A percentile compares a stretch with the other conserved stretches of the same genome.
Evolutionary conservation across 106 monocot genomes (phyloP).

Genomic region (Hemerocallis citrina): DNA sequence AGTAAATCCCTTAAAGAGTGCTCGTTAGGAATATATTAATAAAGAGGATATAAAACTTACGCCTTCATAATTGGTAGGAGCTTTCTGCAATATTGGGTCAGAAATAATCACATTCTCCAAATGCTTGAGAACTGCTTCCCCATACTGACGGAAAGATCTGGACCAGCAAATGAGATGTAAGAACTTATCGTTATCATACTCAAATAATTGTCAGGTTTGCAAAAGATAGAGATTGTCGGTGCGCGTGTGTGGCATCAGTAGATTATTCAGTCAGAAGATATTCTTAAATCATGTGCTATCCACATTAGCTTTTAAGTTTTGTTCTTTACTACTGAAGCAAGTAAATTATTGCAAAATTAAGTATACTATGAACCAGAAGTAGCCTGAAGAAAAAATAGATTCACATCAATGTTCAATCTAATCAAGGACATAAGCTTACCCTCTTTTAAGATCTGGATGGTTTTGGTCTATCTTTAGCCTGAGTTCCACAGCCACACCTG

Average conservation of each 20-base stretch:
- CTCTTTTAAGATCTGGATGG: slow-evolving; percentile 76
- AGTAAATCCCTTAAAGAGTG: no score
- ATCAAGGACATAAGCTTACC: slow-evolving; percentile 55
- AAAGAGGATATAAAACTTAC: slow-evolving; percentile 37
- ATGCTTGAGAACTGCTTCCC: slow-evolving; percentile 68
- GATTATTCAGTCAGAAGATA: no score
- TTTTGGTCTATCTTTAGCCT: slow-evolving; percentile 93
- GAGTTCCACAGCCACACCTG: slow-evolving; percentile 73
- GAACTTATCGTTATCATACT: no score
- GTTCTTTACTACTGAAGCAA: no score
- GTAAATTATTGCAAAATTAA: no score
- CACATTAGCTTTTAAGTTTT: no score
- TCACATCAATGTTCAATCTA: background rate
- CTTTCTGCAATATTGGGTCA: slow-evolving; percentile 64
- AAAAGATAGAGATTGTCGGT: no score
- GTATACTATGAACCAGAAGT: no score
- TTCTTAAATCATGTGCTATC: no score
- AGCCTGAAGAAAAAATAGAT: background rate
- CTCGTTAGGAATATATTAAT: background rate
- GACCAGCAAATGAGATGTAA: slow-evolving; percentile 9
- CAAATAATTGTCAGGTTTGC: no score
- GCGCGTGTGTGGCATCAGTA: no score
- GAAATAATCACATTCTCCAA: slow-evolving; percentile 41
- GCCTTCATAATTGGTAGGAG: slow-evolving; percentile 81
- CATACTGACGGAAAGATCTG: slow-evolving; percentile 92